These are phyloP conservation scores for Hypoxylon sp. DNA, from an alignment of 2,329 filamentous ascomycete species.

Conservation along the genomic window DNA sequence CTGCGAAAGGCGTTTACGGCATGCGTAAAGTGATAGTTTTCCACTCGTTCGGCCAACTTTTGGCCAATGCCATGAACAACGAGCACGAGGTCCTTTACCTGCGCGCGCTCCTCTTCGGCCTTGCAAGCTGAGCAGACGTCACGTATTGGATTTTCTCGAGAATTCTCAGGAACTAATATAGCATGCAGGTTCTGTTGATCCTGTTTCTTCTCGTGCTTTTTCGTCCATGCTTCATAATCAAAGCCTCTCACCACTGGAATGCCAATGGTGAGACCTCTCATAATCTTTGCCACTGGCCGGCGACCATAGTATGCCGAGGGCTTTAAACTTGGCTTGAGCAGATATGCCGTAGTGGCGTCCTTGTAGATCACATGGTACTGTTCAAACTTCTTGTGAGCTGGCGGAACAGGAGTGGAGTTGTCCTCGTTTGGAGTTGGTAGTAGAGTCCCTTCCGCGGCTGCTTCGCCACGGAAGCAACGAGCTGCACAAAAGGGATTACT, in stretches of 20 bases:
- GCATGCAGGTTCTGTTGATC: conserved; percentile 48
- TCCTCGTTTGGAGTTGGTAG: conserved; percentile 51
- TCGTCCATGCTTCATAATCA: conserved; percentile 80
- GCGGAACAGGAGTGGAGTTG: conserved; percentile 58
- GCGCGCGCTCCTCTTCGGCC: conserved; percentile 72
- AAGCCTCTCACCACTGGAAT: conserved; percentile 92
- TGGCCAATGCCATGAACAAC: conserved; percentile 97
- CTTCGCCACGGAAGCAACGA: conserved; percentile 70
- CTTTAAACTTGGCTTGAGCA: conserved; percentile 86
- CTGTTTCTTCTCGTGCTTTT: conserved; percentile 68
- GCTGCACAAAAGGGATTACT: conserved; percentile 70
- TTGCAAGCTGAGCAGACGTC: conserved; percentile 69
- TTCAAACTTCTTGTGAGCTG: conserved; percentile 70
- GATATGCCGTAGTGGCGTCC: conserved; percentile 79
- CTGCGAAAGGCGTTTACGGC: conserved; percentile 91
- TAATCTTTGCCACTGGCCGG: conserved; percentile 83
- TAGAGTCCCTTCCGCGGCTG: conserved; percentile 64
- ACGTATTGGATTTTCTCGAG: conserved; percentile 36
- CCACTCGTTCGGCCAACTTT: conserved; percentile 92
- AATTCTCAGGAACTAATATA: conserved; percentile 48
- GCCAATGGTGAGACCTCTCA: conserved; percentile 84
- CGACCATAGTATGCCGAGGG: conserved; percentile 89
- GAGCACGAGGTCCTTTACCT: conserved; percentile 87
- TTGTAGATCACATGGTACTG: conserved; percentile 90
- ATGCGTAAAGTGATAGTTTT: conserved; percentile 97